A percentile compares a stretch with the other conserved stretches of the same genome.
Conservation (phyloP, 106 monocot genomes). For the Allium fistulosum region DNA sequence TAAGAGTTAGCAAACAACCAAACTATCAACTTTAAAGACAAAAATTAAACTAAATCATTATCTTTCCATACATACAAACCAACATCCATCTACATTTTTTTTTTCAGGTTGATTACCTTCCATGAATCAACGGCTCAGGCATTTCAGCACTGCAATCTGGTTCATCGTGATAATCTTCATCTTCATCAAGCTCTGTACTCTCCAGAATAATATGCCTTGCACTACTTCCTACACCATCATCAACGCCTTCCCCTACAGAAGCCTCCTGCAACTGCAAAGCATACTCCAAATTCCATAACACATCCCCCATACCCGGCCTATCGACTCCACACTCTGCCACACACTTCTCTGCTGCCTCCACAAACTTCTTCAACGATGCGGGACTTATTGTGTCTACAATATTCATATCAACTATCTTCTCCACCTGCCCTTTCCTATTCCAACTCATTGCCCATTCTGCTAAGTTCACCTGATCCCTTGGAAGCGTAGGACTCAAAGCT, state of each 20-base stretch:
- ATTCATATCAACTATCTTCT: constrained; percentile 46
- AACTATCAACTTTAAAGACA: no score
- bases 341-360: constrained; percentile 72
- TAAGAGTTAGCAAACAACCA: no score
- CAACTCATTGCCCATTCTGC: constrained; percentile 62
- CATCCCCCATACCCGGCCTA: constrained; percentile 65
- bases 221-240: constrained; percentile 13
- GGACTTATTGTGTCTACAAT: constrained; percentile 24
- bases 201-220: constrained; percentile 7
- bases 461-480: constrained; percentile 55
- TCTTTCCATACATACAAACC: no score
- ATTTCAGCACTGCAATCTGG: no score
- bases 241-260: constrained; percentile 23
- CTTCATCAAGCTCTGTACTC: not conserved
- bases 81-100: no score
- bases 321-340: constrained; percentile 54
- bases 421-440: constrained; percentile 40
- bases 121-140: not conserved
- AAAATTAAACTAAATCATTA: no score
- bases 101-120: not conserved
- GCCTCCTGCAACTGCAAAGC: constrained; percentile 60
- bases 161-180: constrained; percentile 5
- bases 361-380: constrained; percentile 52
- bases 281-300: constrained; percentile 74
- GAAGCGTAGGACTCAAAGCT: constrained; percentile 38